Evolutionary conservation across 805 yeast genomes (phyloP), one percentile per base, ranked within the genome.

Genomic region (Ogataea henricii): DNA sequence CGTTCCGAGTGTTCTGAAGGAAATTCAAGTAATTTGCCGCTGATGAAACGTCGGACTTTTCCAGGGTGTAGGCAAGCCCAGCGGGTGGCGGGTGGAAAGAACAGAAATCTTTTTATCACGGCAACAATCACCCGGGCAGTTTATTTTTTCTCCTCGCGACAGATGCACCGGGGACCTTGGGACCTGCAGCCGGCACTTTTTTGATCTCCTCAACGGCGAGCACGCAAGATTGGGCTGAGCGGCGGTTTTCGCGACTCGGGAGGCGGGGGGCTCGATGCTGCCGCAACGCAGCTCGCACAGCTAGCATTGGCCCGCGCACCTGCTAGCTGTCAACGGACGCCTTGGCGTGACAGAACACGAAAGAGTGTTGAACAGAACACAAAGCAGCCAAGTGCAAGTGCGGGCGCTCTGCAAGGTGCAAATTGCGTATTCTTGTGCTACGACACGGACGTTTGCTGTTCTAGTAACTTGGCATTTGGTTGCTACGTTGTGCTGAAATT

Each of bases 61-160:
- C n/a, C n/a, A n/a, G n/a, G n/a, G n/a, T n/a, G n/a, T n/a, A n/a
- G 42, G 42, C 27, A 39, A 39, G 34, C 42, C 23, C 42, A 26
- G 42, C 42, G 21, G 8, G 23, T 13, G 23, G 23, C n/a, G 23
- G 33, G 22, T 25, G 42, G 42, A 39, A 39, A 39, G 42, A 26
- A 39, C 42, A 39, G 42, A 13, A 20, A 22, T 10, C 4, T 4
- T 21, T 7, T 6, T 4, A 20, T 5, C 10, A 18, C 3, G 5
- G n/a, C 23, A 34, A 20, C 23, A 34, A 34, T 30, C 18, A 17
- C 18, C n/a, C n/a, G 8, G 6, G 16, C 18, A 14, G 18, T 30
- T 30, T 30, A 13, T 30, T 30, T 30, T 30, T 30, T 30, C 9
- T 30, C 3, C 16, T 5, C 9, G 12, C 4, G 8, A 12, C 30